Evolutionary conservation across 108 stramenopile genomes (phyloP).

Genomic region (Skeletonema grethae): DNA sequence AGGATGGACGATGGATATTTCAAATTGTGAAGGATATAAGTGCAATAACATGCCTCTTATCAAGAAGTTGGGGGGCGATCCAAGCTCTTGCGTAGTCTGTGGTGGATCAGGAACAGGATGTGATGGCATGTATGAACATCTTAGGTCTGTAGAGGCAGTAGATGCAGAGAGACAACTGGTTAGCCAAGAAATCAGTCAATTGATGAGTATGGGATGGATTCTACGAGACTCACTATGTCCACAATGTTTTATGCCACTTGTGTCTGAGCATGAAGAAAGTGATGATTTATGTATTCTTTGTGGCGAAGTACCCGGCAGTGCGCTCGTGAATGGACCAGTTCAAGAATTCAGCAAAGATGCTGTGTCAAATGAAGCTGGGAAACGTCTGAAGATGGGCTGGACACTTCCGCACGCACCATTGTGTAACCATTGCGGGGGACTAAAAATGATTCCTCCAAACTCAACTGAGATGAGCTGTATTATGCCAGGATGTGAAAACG

Average conservation of each 20-base stretch:
- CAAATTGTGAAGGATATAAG: conserved; percentile 22
- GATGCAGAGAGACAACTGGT: conserved; percentile 30
- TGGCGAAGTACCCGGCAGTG: conserved; percentile 15
- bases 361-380: conserved; percentile 22
- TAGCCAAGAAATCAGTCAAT: conserved; percentile 21
- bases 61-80: conserved; percentile 5
- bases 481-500: conserved; percentile 10
- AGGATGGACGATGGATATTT: conserved; percentile 20
- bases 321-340: background rate
- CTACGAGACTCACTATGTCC: conserved; percentile 24
- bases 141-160: conserved; percentile 12
- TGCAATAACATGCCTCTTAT: conserved; percentile 31
- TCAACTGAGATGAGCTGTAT: conserved; percentile 23
- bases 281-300: conserved; percentile 38
- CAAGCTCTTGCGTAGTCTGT: conserved; percentile 27
- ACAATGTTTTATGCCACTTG: conserved; percentile 32
- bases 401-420: conserved; percentile 12
- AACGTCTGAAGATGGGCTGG: conserved; percentile 21
- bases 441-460: conserved; percentile 31
- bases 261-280: conserved; percentile 9
- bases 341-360: conserved; percentile 6
- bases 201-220: conserved; percentile 31
- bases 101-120: conserved; percentile 25
- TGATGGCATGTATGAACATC: conserved; percentile 25
- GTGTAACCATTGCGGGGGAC: conserved; percentile 19